These are phyloP conservation scores for Toxicodendron radicans DNA, from an alignment of 345 rosid species.

Conservation along the genomic window DNA sequence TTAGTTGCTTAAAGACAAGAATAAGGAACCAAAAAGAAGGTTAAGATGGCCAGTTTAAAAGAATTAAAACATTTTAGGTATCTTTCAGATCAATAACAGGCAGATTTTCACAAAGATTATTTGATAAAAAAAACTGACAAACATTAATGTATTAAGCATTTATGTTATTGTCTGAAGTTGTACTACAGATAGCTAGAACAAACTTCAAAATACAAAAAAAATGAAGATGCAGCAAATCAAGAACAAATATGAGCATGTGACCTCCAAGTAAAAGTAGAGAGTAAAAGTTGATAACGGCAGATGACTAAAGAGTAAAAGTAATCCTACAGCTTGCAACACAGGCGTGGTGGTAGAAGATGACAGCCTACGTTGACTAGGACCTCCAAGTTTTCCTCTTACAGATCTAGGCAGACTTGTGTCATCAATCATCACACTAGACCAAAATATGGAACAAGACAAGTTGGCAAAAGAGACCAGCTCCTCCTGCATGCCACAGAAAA, in stretches of 20 bases:
- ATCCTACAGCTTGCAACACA: constrained; percentile 79
- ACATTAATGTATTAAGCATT: too few relatives aligned
- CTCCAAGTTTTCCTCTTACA: constrained; percentile 86
- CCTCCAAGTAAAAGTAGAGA: too few relatives aligned
- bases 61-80: neutral
- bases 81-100: neutral
- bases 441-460: constrained; percentile 63
- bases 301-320: constrained; percentile 17
- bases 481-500: constrained; percentile 49
- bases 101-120: neutral
- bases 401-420: constrained; percentile 61
- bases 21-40: neutral
- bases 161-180: too few relatives aligned
- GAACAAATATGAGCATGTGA: neutral
- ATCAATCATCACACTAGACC: constrained; percentile 43
- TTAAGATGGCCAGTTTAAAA: neutral
- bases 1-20: neutral
- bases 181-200: neutral
- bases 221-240: neutral
- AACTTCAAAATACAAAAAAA: neutral
- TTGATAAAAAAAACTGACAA: neutral
- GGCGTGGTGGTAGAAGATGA: constrained; percentile 58
- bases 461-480: constrained; percentile 65
- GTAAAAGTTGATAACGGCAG: constrained; percentile 2
- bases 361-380: constrained; percentile 94